phyloP scores from a whole-genome alignment of 2,329 filamentous ascomycete genomes.

The Cadophora sp. region DNA sequence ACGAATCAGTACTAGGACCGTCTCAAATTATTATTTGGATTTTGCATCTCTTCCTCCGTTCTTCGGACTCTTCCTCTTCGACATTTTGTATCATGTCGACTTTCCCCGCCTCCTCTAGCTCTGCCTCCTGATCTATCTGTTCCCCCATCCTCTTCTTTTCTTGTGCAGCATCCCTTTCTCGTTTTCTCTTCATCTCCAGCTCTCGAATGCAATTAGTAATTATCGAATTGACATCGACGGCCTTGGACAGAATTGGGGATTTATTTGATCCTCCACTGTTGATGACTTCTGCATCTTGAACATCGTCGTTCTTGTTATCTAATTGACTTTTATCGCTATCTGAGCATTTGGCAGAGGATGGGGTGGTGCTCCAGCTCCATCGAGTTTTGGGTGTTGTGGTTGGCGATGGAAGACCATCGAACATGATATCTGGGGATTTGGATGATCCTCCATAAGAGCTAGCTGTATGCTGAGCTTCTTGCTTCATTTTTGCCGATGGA shows the following conservation, averaged over 20 bases:
- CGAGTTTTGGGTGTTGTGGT: neutral
- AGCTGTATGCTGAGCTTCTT: neutral
- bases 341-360: neutral
- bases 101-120: neutral
- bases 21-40: neutral
- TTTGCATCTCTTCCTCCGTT: neutral
- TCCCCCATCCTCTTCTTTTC: neutral
- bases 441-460: neutral
- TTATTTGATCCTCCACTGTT: neutral
- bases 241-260: neutral
- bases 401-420: constrained; percentile 2
- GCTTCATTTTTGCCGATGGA: neutral
- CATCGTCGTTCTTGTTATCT: neutral
- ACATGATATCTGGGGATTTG: neutral
- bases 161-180: neutral
- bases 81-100: neutral
- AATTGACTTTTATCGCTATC: neutral
- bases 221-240: neutral
- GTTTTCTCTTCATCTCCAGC: neutral
- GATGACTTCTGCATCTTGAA: neutral
- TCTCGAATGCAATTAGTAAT: neutral
- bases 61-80: neutral
- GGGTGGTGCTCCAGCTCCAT: neutral
- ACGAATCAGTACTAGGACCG: neutral
- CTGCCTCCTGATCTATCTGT: too few relatives aligned